A percentile compares a stretch with the other conserved stretches of the same genome.
Conservation (phyloP, 2,329 filamentous ascomycete species). For the Gnomoniopsis smithogilvyi region DNA sequence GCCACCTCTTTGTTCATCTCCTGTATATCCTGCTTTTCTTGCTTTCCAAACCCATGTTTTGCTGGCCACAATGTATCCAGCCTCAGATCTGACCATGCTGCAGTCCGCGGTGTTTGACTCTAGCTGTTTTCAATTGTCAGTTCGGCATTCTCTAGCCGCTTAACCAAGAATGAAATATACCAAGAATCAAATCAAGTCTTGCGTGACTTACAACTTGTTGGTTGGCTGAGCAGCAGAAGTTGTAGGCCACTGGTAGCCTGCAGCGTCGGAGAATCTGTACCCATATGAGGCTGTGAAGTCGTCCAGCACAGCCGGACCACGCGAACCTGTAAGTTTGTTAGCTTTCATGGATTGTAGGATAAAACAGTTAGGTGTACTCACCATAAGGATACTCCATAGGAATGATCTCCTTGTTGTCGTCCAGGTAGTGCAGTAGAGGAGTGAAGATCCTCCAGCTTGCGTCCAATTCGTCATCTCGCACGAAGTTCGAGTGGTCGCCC, state of each 20-base stretch:
- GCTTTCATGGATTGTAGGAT: constrained; percentile 16
- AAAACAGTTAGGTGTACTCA: constrained; percentile 54
- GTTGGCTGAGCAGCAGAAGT: constrained; percentile 60
- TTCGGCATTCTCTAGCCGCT: background rate
- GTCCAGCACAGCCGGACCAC: constrained; percentile 91
- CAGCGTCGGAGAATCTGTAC: constrained; percentile 97
- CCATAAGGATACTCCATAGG: constrained; percentile 99
- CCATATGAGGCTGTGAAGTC: constrained; percentile 98
- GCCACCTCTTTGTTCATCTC: background rate
- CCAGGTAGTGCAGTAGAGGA: constrained; percentile 93
- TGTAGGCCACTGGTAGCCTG: constrained; percentile 92
- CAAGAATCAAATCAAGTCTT: background rate
- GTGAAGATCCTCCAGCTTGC: constrained; percentile 99
- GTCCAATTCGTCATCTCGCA: constrained; percentile 93
- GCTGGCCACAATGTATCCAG: background rate
- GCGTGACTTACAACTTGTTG: constrained; percentile 73
- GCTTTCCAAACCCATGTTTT: background rate
- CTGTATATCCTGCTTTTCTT: background rate
- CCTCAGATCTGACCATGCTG: background rate
- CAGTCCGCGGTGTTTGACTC: background rate
- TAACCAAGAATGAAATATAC: background rate
- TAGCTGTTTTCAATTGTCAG: constrained; percentile 13
- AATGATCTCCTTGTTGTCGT: constrained; percentile 98
- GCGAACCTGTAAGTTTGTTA: constrained; percentile 65
- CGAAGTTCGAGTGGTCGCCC: constrained; percentile 99